Base-by-base conservation (phyloP, 208 protist genomes). In the Trypanosoma mega region DNA sequence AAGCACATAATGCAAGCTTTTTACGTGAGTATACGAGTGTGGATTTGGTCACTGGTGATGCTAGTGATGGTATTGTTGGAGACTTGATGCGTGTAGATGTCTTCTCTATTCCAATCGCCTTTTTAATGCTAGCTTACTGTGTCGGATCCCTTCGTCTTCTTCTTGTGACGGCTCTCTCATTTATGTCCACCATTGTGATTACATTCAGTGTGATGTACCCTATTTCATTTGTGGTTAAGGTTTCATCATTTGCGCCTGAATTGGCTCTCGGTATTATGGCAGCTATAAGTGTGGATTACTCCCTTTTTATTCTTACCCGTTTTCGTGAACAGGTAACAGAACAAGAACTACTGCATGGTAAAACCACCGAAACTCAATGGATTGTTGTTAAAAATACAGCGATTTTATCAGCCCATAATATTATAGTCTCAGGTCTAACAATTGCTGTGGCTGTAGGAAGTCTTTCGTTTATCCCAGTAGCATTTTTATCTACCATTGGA, bases 211-310 rank as follows among this genome's bases (percentile, higher is more conserved):
- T 71, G 3, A 65, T 71, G 54, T 72, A 59, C 30, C 34, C 41
- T 6, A 55, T 76, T 39, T 60, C 64, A 6, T 60, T 57, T 4
- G 5, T 2, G 6, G 4, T 55, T 14, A 33, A 37, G 0, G 45
- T 76, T 5, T 76, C 54, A 29, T 46, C 70, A 0, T 49, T 61
- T 47, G 70, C 70, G 0, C 63, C 70, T 2, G 52, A 60, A 24
- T 14, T 76, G 6, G 31, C 70, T 2, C 45, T 76, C 26, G 52
- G 48, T 12, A 37, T 58, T 12, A 43, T 65, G 16, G 71, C 76
- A 18, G 72, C 80, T 11, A 61, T 84, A 44, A 69, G 52, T 21
- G 72, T 85, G 18, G 81, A 87, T 58, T 87, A 87, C 70, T 69
- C 68, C 18, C 64, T 86, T 18, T 86, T 90, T 51, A 62, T 86